Evolutionary conservation across 768 basidiomycete genomes (phyloP).

Genomic region (Collybiopsis luxurians): DNA sequence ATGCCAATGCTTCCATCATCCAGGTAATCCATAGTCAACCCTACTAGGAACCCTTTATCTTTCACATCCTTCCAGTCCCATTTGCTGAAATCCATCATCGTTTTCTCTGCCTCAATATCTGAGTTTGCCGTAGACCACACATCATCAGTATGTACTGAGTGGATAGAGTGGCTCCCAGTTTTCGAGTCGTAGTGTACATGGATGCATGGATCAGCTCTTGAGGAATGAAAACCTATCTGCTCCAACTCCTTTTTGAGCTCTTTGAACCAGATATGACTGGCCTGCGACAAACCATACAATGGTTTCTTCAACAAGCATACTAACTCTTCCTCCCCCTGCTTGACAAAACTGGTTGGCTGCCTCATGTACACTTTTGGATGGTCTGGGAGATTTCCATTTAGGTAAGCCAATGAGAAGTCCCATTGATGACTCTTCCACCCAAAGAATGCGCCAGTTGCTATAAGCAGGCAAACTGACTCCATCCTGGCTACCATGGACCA

Average conservation of each 20-base stretch:
- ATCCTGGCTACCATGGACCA: constrained; percentile 9
- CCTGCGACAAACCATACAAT: neutral
- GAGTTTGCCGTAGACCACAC: neutral
- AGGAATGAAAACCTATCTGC: neutral
- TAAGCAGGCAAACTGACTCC: constrained; percentile 5
- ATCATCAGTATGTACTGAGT: neutral
- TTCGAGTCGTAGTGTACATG: neutral
- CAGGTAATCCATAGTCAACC: neutral
- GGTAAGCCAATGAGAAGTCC: constrained; percentile 15
- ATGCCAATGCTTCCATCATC: neutral
- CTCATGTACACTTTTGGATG: constrained; percentile 15
- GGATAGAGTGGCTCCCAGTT: neutral
- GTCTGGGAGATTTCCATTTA: constrained; percentile 17
- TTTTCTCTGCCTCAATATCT: neutral
- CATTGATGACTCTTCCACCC: constrained; percentile 5
- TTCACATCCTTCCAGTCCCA: constrained; percentile 1
- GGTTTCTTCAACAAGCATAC: neutral
- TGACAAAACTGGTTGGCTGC: constrained; percentile 16
- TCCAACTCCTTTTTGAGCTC: neutral
- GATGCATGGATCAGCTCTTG: constrained; percentile 2
- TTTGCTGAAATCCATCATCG: neutral
- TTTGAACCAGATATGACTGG: constrained; percentile 5
- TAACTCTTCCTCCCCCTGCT: constrained; percentile 4
- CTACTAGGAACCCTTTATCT: neutral
- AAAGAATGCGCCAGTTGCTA: constrained; percentile 14